Percentiles rank a stretch among this genome's conserved stretches.
phyloP scores from a whole-genome alignment of 768 basidiomycete genomes.

The Suillus ampliporus region DNA sequence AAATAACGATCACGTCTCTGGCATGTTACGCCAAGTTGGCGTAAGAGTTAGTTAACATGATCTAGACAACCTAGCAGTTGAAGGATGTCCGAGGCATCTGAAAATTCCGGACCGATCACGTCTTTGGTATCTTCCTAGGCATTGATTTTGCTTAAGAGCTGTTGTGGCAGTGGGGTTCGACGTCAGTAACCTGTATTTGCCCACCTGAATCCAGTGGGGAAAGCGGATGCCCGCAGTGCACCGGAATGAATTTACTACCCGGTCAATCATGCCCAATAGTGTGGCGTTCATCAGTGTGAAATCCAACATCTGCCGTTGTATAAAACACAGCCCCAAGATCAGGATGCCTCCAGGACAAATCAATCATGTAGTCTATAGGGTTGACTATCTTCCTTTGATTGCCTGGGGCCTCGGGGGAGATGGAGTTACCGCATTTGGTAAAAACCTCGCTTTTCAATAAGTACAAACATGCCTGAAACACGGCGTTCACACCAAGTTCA shows the following conservation, averaged over 20 bases:
- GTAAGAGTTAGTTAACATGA: too few relatives aligned
- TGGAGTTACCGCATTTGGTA: not conserved
- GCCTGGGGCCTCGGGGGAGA: not conserved
- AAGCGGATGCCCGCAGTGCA: not conserved
- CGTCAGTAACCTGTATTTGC: not conserved
- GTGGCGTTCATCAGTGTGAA: not conserved
- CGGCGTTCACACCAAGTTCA: too few relatives aligned
- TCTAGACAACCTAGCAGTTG: too few relatives aligned
- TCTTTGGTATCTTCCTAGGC: not conserved
- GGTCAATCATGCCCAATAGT: not conserved
- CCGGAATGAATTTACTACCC: not conserved
- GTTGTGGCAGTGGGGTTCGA: not conserved
- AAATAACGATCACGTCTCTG: too few relatives aligned
- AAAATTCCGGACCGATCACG: too few relatives aligned
- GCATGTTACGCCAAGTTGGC: too few relatives aligned
- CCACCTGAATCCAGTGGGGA: not conserved
- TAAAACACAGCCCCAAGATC: not conserved
- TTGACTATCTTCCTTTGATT: not conserved
- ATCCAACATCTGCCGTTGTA: not conserved
- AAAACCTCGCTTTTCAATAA: not conserved
- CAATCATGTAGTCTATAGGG: not conserved
- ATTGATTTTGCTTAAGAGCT: not conserved
- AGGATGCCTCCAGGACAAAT: not conserved
- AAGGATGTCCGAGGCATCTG: too few relatives aligned
- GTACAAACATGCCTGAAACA: constrained; percentile 6